Conservation (phyloP, 73 alveolate species). For the Paramecium tetraurelia region DNA sequence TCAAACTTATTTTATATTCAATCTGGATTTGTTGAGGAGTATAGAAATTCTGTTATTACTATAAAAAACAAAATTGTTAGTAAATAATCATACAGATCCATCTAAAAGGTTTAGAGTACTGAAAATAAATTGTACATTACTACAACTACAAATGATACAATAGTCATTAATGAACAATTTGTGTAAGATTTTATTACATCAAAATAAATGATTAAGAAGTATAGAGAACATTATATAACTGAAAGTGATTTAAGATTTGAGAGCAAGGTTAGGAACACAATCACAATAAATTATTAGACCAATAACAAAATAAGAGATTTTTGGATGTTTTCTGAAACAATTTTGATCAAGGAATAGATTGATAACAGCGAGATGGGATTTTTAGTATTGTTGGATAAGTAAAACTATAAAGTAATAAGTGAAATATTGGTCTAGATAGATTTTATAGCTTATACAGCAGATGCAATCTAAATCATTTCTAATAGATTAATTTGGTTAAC, state of each 20-base stretch:
- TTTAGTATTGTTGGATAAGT: not conserved
- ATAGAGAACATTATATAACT: not conserved
- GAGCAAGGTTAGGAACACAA: not conserved
- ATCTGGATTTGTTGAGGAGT: not conserved
- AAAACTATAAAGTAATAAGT: not conserved
- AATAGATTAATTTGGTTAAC: not conserved
- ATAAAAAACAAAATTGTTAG: not conserved
- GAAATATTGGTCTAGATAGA: not conserved
- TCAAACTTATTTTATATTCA: not conserved
- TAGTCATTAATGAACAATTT: not conserved
- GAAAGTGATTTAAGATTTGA: not conserved
- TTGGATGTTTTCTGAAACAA: not conserved
- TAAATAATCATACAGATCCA: not conserved
- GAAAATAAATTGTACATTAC: not conserved
- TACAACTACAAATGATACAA: not conserved
- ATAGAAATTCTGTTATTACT: not conserved
- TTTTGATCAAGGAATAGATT: not conserved
- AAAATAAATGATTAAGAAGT: not conserved
- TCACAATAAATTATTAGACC: not conserved
- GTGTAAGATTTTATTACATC: not conserved
- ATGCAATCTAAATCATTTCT: not conserved
- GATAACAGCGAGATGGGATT: not conserved
- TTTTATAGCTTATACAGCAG: not conserved
- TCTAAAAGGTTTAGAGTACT: not conserved
- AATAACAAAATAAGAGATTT: not conserved